Evolutionary conservation across 2,329 filamentous ascomycete genomes (phyloP), one percentile per base, ranked within the genome.

Genomic region (Neopestalotiopsis clavispora): DNA sequence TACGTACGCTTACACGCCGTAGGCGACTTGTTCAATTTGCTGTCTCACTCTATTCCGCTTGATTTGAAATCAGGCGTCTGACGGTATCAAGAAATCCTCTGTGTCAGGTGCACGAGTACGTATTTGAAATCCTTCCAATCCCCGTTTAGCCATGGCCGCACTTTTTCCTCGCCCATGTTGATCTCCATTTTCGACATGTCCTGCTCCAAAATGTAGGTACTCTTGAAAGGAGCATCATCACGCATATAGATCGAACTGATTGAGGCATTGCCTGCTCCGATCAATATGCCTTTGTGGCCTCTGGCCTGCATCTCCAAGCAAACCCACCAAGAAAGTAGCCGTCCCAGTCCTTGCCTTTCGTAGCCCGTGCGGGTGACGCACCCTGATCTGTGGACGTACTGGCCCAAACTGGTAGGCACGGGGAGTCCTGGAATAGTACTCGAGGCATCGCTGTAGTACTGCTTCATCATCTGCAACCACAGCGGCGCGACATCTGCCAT

Each of bases 281-380:
- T 52, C 45, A 38, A 17, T 12, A 65, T 14, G 12, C 42, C 63
- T 13, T 56, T 17, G 42, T 56, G 57, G 2, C 63, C 42, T 23
- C 14, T 52, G 28, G 63, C 23, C 9, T 28, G 14, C 49, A 65
- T 56, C 49, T 65, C 45, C 23, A 56, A 14, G 20, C 56, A 56
- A 17, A 65, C 63, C 63, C 63, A 65, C 63, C 63, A 65, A 13
- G 40, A 57, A 14, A 58, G 20, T 1, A 20, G 30, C 34, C 58
- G 58, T 17, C 61, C 74, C 1, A 75, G 64, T 4, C 73, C 73
- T 30, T 71, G 70, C 4, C 71, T 69, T 7, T 69, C 61, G 28
- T 74, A 74, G 2, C 67, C 74, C 2, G 64, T 23, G 52, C 71
- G 71, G 28, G 71, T 74, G n/a, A 69, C 69, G 10, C 72, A 74